These are phyloP conservation scores for Syzygium aromaticum DNA, from an alignment of 345 rosid genomes.

Conservation along the genomic window DNA sequence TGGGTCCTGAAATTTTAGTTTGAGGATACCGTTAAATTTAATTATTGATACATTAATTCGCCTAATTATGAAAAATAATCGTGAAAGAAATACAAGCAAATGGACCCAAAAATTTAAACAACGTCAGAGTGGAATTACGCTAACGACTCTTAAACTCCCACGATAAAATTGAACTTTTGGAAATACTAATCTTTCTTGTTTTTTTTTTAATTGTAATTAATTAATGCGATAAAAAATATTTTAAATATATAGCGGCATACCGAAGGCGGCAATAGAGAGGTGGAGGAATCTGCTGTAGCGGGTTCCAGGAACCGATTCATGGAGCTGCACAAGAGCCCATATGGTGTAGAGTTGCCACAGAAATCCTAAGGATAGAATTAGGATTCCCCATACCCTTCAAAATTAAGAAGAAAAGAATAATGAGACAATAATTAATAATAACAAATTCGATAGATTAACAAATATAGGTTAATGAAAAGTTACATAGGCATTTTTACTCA, in stretches of 20 bases:
- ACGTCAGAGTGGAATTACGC: not conserved
- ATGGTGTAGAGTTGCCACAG: constrained; percentile 78
- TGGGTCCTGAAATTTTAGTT: constrained; percentile 8
- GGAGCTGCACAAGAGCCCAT: constrained; percentile 69
- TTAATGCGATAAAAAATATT: not conserved
- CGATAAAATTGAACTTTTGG: not conserved
- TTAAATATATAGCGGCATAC: constrained; percentile 11
- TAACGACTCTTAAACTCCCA: too few species aligned
- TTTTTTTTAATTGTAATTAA: not conserved
- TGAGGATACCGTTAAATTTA: not conserved
- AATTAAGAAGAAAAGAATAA: not conserved
- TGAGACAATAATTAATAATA: not conserved
- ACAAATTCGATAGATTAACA: not conserved
- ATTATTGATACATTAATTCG: not conserved
- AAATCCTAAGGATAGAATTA: constrained; percentile 43
- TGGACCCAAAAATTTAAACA: not conserved
- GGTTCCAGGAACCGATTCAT: constrained; percentile 42
- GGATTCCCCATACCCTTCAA: constrained; percentile 69
- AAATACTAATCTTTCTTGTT: not conserved
- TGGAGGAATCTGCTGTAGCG: constrained; percentile 73
- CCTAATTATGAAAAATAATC: not conserved
- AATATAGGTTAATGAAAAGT: not conserved
- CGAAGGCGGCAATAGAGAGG: constrained; percentile 50
- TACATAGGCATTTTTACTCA: not conserved
- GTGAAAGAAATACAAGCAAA: not conserved